Evolutionary conservation across 768 basidiomycete species (phyloP).

Genomic region (Tylopilus felleus): DNA sequence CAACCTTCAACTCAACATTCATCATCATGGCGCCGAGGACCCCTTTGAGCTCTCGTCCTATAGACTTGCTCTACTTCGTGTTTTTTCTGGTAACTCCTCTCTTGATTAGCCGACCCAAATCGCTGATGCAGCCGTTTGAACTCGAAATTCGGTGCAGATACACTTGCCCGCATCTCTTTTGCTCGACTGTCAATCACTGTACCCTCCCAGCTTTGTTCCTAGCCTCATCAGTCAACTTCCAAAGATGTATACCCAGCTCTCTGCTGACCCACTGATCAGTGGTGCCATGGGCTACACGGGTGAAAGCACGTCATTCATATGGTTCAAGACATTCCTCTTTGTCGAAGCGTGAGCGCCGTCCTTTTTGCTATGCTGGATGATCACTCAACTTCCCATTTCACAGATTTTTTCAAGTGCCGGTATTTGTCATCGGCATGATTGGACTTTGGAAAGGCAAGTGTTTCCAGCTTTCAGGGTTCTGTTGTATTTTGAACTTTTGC

Average conservation of each 20-base stretch:
- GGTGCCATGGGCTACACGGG: slow-evolving; percentile 41
- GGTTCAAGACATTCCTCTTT: slow-evolving; percentile 65
- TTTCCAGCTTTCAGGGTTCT: not conserved
- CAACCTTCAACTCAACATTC: too few relatives aligned
- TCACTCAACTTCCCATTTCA: too few relatives aligned
- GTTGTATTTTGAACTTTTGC: not conserved
- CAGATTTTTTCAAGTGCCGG: slow-evolving; percentile 68
- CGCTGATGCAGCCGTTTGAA: not conserved
- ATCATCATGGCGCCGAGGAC: slow-evolving; percentile 18
- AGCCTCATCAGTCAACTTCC: slow-evolving; percentile 41
- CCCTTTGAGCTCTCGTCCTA: slow-evolving; percentile 53
- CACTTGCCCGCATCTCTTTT: slow-evolving; percentile 69
- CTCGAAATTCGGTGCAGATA: slow-evolving; percentile 35
- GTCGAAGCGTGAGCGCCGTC: slow-evolving; percentile 51
- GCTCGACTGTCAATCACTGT: slow-evolving; percentile 69
- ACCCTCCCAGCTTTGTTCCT: slow-evolving; percentile 52
- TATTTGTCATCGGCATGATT: slow-evolving; percentile 66
- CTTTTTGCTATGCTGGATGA: not conserved
- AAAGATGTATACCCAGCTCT: slow-evolving; percentile 50
- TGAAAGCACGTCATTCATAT: slow-evolving; percentile 38
- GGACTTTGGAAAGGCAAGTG: slow-evolving; percentile 54
- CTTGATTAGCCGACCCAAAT: not conserved
- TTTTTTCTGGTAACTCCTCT: slow-evolving; percentile 59
- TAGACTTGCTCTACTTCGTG: slow-evolving; percentile 64
- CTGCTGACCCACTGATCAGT: slow-evolving; percentile 66